Conservation (phyloP, 768 basidiomycete genomes). For the Polyporus arcularius region DNA sequence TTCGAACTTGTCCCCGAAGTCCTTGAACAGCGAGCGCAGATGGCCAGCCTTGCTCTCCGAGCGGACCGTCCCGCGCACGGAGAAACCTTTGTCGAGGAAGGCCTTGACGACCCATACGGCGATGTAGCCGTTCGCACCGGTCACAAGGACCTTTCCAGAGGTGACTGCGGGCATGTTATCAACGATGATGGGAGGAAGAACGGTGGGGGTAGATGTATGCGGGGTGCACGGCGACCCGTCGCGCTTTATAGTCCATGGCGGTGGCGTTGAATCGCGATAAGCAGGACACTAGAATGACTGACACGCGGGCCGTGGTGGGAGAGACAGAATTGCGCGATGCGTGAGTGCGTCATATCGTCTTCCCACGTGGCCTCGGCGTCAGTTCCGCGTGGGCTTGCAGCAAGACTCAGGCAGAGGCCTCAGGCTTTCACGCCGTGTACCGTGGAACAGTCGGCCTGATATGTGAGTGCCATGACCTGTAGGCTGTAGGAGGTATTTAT, state of each 20-base stretch:
- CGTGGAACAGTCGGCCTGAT: not conserved
- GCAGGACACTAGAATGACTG: no score
- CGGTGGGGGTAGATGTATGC: no score
- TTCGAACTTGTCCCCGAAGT: conserved; percentile 60
- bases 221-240: no score
- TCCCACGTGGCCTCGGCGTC: conserved; percentile 34
- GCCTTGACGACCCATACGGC: conserved; percentile 57
- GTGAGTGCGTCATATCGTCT: no score
- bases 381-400: not conserved
- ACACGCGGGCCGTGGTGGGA: no score
- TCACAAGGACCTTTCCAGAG: conserved; percentile 48
- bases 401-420: not conserved
- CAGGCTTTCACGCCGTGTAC: not conserved
- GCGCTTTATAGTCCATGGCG: no score
- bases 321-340: no score
- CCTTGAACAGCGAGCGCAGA: conserved; percentile 53
- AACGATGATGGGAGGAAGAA: not conserved
- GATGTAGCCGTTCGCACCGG: conserved; percentile 62
- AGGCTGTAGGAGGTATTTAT: no score
- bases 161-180: conserved; percentile 37
- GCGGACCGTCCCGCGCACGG: conserved; percentile 69
- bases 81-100: conserved; percentile 62
- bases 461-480: no score
- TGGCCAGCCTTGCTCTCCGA: conserved; percentile 59
- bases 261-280: no score